phyloP scores from a whole-genome alignment of 371 early-diverging fungal species.

The Mucor racemosus region DNA sequence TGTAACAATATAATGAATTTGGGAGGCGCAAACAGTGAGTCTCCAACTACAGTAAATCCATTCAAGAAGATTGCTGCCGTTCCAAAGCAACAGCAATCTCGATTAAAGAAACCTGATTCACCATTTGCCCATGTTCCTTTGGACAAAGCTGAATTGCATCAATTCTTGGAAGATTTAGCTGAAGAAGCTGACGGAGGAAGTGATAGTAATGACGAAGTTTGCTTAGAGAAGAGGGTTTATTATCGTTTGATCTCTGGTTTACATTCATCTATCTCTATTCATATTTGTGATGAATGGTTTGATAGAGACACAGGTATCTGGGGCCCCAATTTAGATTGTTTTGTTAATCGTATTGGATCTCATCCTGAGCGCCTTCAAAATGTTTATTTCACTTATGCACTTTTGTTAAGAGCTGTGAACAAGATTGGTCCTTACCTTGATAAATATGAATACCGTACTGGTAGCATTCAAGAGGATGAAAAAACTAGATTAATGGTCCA shows the following conservation, averaged over 20 bases:
- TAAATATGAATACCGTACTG: constrained; percentile 72
- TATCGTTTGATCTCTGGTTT: constrained; percentile 93
- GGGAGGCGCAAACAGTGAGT: background rate
- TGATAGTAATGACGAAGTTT: constrained; percentile 57
- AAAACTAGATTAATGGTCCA: constrained; percentile 60
- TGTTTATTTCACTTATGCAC: constrained; percentile 89
- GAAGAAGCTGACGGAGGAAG: constrained; percentile 48
- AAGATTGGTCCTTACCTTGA: constrained; percentile 83
- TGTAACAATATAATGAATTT: constrained; percentile 44
- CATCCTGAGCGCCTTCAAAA: constrained; percentile 94
- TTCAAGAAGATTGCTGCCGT: background rate
- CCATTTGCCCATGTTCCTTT: constrained; percentile 45
- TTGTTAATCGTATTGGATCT: constrained; percentile 82
- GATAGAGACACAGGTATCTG: constrained; percentile 85
- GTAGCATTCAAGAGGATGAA: constrained; percentile 57
- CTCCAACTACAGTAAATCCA: too few species aligned
- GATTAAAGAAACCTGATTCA: constrained; percentile 34
- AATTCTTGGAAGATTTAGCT: constrained; percentile 54
- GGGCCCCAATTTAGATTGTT: constrained; percentile 91
- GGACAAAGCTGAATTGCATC: constrained; percentile 37
- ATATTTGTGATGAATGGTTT: constrained; percentile 93
- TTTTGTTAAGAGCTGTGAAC: constrained; percentile 82
- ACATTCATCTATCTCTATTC: constrained; percentile 97
- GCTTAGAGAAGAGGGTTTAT: constrained; percentile 91
- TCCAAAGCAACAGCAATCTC: background rate